Evolutionary conservation across 2,329 filamentous ascomycete species (phyloP).

Genomic region (Aspergillus sergii): DNA sequence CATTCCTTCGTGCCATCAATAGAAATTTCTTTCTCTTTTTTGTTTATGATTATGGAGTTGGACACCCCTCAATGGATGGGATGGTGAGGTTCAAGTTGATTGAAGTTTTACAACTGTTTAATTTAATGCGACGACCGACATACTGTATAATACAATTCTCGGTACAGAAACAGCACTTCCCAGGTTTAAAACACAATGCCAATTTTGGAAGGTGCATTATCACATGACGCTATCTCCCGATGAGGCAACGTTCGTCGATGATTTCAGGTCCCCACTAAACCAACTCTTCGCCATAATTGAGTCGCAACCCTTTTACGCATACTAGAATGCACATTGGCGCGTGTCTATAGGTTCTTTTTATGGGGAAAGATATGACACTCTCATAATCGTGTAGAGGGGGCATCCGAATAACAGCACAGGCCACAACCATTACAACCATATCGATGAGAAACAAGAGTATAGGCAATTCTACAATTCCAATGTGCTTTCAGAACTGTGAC

Average conservation of each 20-base stretch:
- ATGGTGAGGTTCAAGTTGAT: neutral
- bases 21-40: neutral
- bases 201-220: neutral
- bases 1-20: neutral
- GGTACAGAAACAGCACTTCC: neutral
- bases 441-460: conserved; percentile 3
- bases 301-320: neutral
- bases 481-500: neutral
- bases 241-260: conserved; percentile 1
- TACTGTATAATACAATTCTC: neutral
- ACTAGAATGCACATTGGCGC: neutral
- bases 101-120: neutral
- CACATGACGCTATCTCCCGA: conserved; percentile 10
- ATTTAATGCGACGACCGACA: neutral
- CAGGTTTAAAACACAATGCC: neutral
- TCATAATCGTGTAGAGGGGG: neutral
- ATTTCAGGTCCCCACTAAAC: conserved; percentile 3
- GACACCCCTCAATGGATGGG: neutral
- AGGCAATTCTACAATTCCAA: neutral
- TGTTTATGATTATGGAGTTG: conserved; percentile 5
- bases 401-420: neutral
- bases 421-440: neutral
- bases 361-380: neutral
- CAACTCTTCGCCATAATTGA: neutral
- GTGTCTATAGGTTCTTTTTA: neutral